Conservation (phyloP, 1,139 yeast species). For the Yamadazyma sp. region DNA sequence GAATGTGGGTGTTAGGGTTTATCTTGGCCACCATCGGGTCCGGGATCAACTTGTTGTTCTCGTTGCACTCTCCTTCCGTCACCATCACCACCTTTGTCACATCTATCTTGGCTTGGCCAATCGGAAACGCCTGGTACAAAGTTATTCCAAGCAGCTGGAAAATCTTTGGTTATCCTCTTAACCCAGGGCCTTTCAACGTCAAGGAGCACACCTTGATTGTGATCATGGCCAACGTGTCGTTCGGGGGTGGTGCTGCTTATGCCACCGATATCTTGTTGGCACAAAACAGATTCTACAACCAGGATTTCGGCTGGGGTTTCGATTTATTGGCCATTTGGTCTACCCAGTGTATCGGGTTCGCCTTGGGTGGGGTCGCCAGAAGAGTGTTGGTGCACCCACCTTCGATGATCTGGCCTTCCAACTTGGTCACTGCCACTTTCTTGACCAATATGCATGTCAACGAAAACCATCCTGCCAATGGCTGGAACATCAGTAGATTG, state of each 20-base stretch:
- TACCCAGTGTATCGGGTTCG: conserved; percentile 64
- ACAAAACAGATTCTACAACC: conserved; percentile 49
- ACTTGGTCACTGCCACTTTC: conserved; percentile 45
- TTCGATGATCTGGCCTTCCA: conserved; percentile 68
- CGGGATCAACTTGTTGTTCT: conserved; percentile 60
- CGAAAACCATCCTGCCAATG: conserved; percentile 54
- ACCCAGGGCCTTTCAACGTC: conserved; percentile 65
- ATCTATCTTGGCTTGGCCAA: conserved; percentile 62
- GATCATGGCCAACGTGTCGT: conserved; percentile 52
- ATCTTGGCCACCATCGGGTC: conserved; percentile 60
- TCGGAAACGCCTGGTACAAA: conserved; percentile 44
- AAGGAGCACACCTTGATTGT: conserved; percentile 68
- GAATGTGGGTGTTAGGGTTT: conserved; percentile 60
- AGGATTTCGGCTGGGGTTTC: conserved; percentile 40
- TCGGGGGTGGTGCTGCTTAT: conserved; percentile 61
- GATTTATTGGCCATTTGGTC: conserved; percentile 50
- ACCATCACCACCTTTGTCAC: conserved; percentile 55
- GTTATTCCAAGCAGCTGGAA: conserved; percentile 39
- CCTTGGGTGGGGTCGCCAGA: conserved; percentile 60
- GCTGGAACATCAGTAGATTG: conserved; percentile 42
- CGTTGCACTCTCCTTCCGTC: conserved; percentile 58
- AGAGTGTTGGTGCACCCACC: conserved; percentile 62
- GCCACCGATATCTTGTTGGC: conserved; percentile 61
- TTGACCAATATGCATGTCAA: conserved; percentile 62
- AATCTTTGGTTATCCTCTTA: conserved; percentile 45